Percentiles rank a stretch among this genome's conserved stretches.
These are phyloP conservation scores for Scutellaria minor DNA, from an alignment of 257 asterid genomes.

Conservation along the genomic window DNA sequence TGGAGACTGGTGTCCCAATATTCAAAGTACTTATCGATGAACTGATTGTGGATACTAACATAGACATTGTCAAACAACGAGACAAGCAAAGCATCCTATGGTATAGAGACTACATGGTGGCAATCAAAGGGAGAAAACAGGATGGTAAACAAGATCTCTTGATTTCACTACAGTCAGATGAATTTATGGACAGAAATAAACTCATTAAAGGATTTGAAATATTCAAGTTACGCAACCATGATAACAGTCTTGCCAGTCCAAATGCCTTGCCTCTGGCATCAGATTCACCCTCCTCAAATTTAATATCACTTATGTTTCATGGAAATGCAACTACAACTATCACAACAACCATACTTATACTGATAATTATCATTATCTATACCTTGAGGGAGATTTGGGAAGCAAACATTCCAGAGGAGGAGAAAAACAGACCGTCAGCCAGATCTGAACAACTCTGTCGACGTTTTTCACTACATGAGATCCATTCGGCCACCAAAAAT, in stretches of 20 bases:
- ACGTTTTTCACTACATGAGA: constrained; percentile 51
- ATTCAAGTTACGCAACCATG: constrained; percentile 63
- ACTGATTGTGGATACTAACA: constrained; percentile 39
- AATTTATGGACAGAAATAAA: constrained; percentile 32
- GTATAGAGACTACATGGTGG: constrained; percentile 47
- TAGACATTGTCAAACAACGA: constrained; percentile 43
- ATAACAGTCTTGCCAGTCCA: constrained; percentile 53
- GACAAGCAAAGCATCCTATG: constrained; percentile 31
- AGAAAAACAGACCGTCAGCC: constrained; percentile 38
- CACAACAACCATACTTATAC: constrained; percentile 31
- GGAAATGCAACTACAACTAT: constrained; percentile 41
- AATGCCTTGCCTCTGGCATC: constrained; percentile 31
- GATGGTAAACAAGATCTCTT: constrained; percentile 47
- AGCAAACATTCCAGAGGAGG: constrained; percentile 30
- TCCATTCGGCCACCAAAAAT: constrained; percentile 43
- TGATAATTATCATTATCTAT: constrained; percentile 42
- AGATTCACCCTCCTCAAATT: constrained; percentile 13
- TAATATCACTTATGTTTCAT: constrained; percentile 14
- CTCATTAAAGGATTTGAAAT: constrained; percentile 56
- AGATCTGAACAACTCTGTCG: constrained; percentile 42
- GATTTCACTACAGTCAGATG: constrained; percentile 44
- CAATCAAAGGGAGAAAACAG: constrained; percentile 50
- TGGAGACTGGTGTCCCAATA: constrained; percentile 31
- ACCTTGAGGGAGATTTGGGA: constrained; percentile 37
- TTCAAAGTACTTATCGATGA: constrained; percentile 49